A percentile compares a stretch with the other conserved stretches of the same genome.
Conservation (phyloP, 441 rosid species). For the Euphorbia schlechtendalii region DNA sequence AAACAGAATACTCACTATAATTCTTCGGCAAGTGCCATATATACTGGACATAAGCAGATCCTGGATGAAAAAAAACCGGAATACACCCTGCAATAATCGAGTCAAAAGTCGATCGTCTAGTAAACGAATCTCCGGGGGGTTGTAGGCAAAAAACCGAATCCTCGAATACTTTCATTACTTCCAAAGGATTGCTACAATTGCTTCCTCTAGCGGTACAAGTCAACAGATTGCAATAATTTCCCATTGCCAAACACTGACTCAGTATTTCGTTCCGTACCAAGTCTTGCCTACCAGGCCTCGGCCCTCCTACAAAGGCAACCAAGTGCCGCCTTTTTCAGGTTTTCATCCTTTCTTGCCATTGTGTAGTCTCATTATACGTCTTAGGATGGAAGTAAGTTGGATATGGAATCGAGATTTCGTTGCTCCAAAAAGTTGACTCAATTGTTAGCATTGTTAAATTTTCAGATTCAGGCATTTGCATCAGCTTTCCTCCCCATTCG, state of each 20-base stretch:
- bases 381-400: conserved; percentile 70
- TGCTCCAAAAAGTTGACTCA: conserved; percentile 44
- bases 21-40: conserved; percentile 35
- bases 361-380: conserved; percentile 23
- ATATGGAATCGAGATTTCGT: conserved; percentile 64
- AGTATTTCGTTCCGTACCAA: conserved; percentile 45
- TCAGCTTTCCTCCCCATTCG: conserved; percentile 49
- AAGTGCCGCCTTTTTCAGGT: conserved; percentile 26
- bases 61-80: conserved; percentile 9
- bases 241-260: conserved; percentile 35
- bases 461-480: conserved; percentile 46
- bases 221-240: conserved; percentile 41
- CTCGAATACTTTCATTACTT: conserved; percentile 40
- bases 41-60: too few relatives aligned
- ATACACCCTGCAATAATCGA: too few relatives aligned
- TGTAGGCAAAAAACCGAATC: conserved; percentile 59
- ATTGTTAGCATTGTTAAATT: conserved; percentile 53
- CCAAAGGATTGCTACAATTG: conserved; percentile 43
- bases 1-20: too few relatives aligned
- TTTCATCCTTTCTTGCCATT: conserved; percentile 46
- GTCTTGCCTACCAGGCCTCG: conserved; percentile 27
- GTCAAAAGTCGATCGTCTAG: too few relatives aligned
- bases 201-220: conserved; percentile 29
- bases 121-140: conserved; percentile 75
- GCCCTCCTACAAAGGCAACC: conserved; percentile 59